Percentiles rank a stretch among this genome's conserved stretches.
phyloP scores from a whole-genome alignment of 2,329 filamentous ascomycete genomes.

The Pyrenophora tritici-repentis region DNA sequence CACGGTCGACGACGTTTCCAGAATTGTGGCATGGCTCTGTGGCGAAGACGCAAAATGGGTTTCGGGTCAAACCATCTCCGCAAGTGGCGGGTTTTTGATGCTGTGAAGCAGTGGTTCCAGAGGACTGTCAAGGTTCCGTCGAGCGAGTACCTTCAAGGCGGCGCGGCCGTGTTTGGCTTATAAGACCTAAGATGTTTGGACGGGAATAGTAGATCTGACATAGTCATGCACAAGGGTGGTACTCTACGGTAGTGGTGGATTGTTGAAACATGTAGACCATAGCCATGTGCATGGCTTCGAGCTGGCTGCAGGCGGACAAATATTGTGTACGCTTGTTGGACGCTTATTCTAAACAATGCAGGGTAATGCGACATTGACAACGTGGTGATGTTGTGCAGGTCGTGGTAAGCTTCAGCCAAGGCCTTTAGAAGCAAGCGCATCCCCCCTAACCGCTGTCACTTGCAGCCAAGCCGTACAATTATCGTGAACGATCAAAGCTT shows the following conservation, averaged over 20 bases:
- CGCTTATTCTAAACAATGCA: neutral
- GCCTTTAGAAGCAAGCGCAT: slow-evolving; percentile 4
- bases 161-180: slow-evolving; percentile 21
- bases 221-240: neutral
- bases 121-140: slow-evolving; percentile 16
- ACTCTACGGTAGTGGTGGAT: neutral
- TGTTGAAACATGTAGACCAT: slow-evolving; percentile 11
- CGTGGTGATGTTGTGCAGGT: neutral
- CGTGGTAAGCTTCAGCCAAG: slow-evolving; percentile 6
- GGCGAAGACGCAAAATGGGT: slow-evolving; percentile 51
- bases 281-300: no score
- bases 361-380: neutral
- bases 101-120: slow-evolving; percentile 16
- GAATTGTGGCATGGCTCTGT: slow-evolving; percentile 62
- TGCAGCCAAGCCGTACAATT: slow-evolving; percentile 13
- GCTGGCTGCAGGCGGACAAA: no score
- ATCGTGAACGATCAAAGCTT: slow-evolving; percentile 11
- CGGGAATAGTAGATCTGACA: slow-evolving; percentile 15
- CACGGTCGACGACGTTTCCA: slow-evolving; percentile 58
- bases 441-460: slow-evolving; percentile 23
- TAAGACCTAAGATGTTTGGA: slow-evolving; percentile 41
- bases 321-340: neutral
- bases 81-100: slow-evolving; percentile 56
- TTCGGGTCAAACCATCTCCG: slow-evolving; percentile 61
- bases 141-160: slow-evolving; percentile 8